Evolutionary conservation across 192 early-diverging fungal genomes (phyloP).

Genomic region (Coemansia sp.): DNA sequence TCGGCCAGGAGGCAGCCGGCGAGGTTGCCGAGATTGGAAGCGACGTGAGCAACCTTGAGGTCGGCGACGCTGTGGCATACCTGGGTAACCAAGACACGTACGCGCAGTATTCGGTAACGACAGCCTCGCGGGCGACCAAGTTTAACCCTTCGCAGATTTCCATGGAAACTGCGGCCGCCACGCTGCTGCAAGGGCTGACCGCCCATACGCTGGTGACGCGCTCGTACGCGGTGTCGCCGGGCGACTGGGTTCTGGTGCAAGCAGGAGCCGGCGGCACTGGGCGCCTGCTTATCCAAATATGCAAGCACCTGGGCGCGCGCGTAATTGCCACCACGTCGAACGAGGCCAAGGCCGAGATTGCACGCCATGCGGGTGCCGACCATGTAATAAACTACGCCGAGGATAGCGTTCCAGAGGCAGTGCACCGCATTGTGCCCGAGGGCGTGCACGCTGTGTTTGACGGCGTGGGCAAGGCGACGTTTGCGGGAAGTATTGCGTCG

Average conservation of each 20-base stretch:
- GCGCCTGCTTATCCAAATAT: constrained; percentile 72
- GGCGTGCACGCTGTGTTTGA: constrained; percentile 85
- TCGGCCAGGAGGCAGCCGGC: constrained; percentile 82
- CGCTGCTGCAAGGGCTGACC: constrained; percentile 80
- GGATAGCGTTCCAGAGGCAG: constrained; percentile 63
- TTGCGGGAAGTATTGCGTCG: constrained; percentile 66
- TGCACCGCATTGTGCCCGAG: constrained; percentile 69
- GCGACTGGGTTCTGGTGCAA: constrained; percentile 82
- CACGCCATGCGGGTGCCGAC: constrained; percentile 61
- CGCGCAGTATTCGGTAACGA: constrained; percentile 69
- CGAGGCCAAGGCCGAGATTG: constrained; percentile 66
- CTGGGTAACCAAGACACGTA: constrained; percentile 59
- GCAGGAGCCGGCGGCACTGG: constrained; percentile 93
- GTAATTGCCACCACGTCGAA: constrained; percentile 87
- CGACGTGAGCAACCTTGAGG: constrained; percentile 56
- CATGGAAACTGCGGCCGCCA: constrained; percentile 61
- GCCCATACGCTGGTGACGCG: constrained; percentile 70
- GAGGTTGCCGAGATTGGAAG: constrained; percentile 74
- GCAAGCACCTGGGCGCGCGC: constrained; percentile 70
- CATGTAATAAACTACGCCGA: constrained; percentile 72
- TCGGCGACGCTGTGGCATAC: constrained; percentile 84
- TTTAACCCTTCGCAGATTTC: constrained; percentile 52
- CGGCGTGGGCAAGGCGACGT: constrained; percentile 90
- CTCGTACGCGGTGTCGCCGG: constrained; percentile 65
- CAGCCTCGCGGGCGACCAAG: constrained; percentile 44